Percentiles rank a stretch among this genome's conserved stretches.
Conservation (phyloP, 345 rosid genomes). For the Mercurialis annua region DNA sequence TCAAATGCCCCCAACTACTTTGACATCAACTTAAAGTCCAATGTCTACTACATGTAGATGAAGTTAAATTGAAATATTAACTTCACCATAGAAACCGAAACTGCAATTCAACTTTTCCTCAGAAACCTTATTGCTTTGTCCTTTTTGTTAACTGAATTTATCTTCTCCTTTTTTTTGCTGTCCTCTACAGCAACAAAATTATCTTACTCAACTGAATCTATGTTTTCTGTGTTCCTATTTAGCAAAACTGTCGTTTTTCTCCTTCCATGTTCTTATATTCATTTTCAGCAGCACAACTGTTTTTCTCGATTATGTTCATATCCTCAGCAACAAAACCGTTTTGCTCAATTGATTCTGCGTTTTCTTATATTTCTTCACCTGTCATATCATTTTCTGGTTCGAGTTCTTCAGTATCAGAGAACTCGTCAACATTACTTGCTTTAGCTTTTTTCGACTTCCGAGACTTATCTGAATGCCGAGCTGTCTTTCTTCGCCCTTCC, state of each 20-base stretch:
- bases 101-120: too few relatives aligned
- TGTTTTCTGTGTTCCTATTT: not conserved
- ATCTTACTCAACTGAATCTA: too few relatives aligned
- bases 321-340: not conserved
- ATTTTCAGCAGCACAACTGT: not conserved
- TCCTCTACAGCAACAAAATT: too few relatives aligned
- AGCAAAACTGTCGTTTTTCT: not conserved
- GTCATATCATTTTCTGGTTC: too few relatives aligned
- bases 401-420: not conserved
- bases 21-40: too few relatives aligned
- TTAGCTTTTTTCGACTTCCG: not conserved
- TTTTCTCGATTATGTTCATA: not conserved
- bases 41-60: too few relatives aligned
- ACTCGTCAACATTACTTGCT: conserved; percentile 4
- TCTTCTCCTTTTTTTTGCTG: not conserved
- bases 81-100: too few relatives aligned
- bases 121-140: not conserved
- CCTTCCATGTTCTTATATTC: not conserved
- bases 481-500: not conserved
- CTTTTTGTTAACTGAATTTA: not conserved
- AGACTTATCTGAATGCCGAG: not conserved
- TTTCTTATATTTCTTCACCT: not conserved
- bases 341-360: not conserved
- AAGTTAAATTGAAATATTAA: too few relatives aligned
- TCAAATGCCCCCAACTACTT: too few relatives aligned